These are phyloP conservation scores for Achlya hypogyna DNA, from an alignment of 352 stramenopile genomes.

Conservation along the genomic window DNA sequence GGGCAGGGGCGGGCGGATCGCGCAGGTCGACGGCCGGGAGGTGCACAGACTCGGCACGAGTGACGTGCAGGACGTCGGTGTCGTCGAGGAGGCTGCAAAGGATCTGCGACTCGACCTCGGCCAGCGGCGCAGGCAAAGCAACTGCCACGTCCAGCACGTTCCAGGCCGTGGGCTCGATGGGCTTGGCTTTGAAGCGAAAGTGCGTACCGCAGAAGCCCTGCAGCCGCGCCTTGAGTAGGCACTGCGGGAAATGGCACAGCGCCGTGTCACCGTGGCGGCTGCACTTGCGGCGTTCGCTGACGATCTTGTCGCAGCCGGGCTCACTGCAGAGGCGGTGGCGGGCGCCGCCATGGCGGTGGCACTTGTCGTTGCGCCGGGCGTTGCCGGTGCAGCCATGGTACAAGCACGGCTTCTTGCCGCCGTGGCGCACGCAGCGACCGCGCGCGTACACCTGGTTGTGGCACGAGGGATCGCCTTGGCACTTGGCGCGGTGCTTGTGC, in stretches of 20 bases:
- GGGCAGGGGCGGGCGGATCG: background rate
- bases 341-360: slow-evolving; percentile 1
- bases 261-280: slow-evolving; percentile 3
- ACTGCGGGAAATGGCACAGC: background rate
- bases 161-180: background rate
- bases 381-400: slow-evolving; percentile 2
- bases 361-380: background rate
- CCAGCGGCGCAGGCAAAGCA: background rate
- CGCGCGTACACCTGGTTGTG: slow-evolving; percentile 12
- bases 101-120: slow-evolving; percentile 7
- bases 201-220: background rate
- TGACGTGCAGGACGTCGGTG: background rate
- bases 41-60: background rate
- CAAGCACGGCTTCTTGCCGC: slow-evolving; percentile 8
- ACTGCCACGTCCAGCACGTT: background rate
- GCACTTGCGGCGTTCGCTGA: slow-evolving; percentile 13
- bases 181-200: background rate
- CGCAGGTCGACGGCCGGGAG: background rate
- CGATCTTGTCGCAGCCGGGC: slow-evolving; percentile 10
- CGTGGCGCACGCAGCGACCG: background rate
- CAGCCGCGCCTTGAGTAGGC: background rate
- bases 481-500: slow-evolving; percentile 5
- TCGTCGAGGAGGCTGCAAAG: background rate
- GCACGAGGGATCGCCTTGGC: background rate
- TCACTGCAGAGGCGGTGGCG: background rate